Evolutionary conservation across 164 flowering plant genomes (phyloP).

Genomic region (Annona squamosa): DNA sequence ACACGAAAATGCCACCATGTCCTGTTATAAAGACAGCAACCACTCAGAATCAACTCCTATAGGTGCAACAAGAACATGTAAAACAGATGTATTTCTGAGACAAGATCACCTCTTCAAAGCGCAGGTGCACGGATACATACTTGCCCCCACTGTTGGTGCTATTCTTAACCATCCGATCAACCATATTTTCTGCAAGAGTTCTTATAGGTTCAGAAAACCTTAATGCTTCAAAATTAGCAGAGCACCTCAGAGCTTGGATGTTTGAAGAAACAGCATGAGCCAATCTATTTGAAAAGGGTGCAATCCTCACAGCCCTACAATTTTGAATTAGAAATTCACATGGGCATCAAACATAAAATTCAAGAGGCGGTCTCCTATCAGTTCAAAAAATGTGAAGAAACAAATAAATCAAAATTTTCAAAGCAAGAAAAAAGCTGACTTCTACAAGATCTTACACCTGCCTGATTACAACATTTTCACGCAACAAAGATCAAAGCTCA

Average conservation of each 20-base stretch:
- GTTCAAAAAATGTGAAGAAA: too few species aligned
- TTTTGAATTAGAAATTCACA: constrained; percentile 3
- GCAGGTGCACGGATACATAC: constrained; percentile 92
- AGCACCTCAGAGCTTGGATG: constrained; percentile 78
- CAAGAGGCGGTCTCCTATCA: neutral
- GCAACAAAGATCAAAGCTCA: too few species aligned
- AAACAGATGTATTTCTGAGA: neutral
- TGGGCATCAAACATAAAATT: neutral
- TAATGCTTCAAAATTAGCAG: constrained; percentile 80
- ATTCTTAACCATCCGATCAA: constrained; percentile 68
- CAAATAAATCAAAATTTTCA: too few species aligned
- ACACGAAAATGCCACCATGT: constrained; percentile 99
- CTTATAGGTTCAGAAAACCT: constrained; percentile 75
- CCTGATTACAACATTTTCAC: too few species aligned
- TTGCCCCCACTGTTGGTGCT: constrained; percentile 66
- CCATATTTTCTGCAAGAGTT: constrained; percentile 73
- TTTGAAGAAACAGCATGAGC: constrained; percentile 71
- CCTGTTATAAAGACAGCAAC: constrained; percentile 34
- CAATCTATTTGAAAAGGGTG: constrained; percentile 96
- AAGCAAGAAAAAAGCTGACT: too few species aligned
- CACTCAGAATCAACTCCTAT: neutral
- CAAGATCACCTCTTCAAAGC: constrained; percentile 74
- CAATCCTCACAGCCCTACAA: constrained; percentile 86
- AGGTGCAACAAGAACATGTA: neutral
- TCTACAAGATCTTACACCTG: too few species aligned